A percentile compares a stretch with the other conserved stretches of the same genome.
These are phyloP conservation scores for Prunus dulcis DNA, from an alignment of 306 rosid genomes.

Conservation along the genomic window DNA sequence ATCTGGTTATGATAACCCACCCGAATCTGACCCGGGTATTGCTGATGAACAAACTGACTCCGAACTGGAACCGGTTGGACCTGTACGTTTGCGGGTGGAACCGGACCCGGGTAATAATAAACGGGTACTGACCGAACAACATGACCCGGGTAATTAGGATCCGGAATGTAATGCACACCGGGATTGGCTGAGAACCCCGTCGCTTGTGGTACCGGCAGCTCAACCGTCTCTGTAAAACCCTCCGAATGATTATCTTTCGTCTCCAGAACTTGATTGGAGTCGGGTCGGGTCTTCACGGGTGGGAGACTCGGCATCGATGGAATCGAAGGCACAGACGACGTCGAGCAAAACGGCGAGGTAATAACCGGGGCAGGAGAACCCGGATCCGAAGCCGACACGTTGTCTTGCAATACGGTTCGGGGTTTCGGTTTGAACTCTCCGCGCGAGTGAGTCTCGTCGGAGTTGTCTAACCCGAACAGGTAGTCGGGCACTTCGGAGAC, in stretches of 20 bases:
- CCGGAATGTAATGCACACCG: constrained; percentile 38
- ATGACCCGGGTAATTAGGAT: constrained; percentile 42
- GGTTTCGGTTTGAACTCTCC: constrained; percentile 40
- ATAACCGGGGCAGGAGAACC: constrained; percentile 68
- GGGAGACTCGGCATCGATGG: constrained; percentile 65
- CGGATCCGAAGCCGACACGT: constrained; percentile 67
- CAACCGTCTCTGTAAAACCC: constrained; percentile 25
- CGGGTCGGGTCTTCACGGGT: constrained; percentile 70
- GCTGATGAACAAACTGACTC: constrained; percentile 52
- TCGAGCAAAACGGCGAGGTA: constrained; percentile 56
- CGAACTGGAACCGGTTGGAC: constrained; percentile 44
- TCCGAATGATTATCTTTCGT: constrained; percentile 28
- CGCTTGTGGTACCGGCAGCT: constrained; percentile 21
- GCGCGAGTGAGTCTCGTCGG: constrained; percentile 44
- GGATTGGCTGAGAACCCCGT: constrained; percentile 29
- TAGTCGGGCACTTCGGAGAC: constrained; percentile 90
- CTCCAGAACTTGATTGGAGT: constrained; percentile 31
- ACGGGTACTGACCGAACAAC: constrained; percentile 38
- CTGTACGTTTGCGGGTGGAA: constrained; percentile 32
- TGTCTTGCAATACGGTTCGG: constrained; percentile 36
- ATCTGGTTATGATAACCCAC: constrained; percentile 45
- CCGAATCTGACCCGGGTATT: constrained; percentile 52
- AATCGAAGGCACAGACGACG: constrained; percentile 47
- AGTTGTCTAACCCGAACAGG: constrained; percentile 76
- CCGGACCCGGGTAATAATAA: constrained; percentile 44